Evolutionary conservation across 2,329 filamentous ascomycete species (phyloP).

Genomic region (Exserohilum turcica): DNA sequence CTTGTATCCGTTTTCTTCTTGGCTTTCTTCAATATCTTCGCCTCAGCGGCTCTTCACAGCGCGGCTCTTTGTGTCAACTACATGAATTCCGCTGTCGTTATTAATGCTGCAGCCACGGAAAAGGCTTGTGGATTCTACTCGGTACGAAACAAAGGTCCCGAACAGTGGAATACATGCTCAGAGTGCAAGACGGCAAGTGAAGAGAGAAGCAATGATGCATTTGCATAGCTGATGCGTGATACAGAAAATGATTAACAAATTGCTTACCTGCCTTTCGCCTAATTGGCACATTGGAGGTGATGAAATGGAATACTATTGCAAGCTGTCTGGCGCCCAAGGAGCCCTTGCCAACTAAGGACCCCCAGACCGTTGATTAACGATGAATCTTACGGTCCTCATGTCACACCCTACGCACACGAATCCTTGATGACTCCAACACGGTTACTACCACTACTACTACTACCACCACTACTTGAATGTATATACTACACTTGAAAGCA

Average conservation of each 20-base stretch:
- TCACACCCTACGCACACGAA: too few species aligned
- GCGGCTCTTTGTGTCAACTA: constrained; percentile 28
- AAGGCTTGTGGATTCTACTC: constrained; percentile 28
- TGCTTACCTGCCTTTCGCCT: constrained; percentile 29
- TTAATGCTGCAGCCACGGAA: constrained; percentile 31
- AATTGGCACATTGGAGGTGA: constrained; percentile 37
- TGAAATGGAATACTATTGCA: constrained; percentile 36
- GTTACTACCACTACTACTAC: too few species aligned
- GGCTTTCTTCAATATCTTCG: constrained; percentile 22
- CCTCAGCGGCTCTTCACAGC: constrained; percentile 26
- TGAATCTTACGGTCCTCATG: too few species aligned
- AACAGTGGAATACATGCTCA: constrained; percentile 37
- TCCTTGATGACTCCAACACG: too few species aligned
- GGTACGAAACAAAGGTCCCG: constrained; percentile 31
- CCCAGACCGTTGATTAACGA: neutral
- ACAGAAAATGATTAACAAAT: constrained; percentile 23
- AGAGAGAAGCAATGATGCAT: neutral
- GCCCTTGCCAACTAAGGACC: constrained; percentile 7
- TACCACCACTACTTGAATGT: too few species aligned
- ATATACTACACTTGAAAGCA: too few species aligned
- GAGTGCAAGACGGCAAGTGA: constrained; percentile 34
- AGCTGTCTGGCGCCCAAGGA: constrained; percentile 23
- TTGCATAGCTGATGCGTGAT: neutral
- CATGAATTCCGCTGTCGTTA: constrained; percentile 23
- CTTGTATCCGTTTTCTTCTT: constrained; percentile 14